Conservation (phyloP, 2,329 filamentous ascomycete genomes). For the Beauveria caledonica region DNA sequence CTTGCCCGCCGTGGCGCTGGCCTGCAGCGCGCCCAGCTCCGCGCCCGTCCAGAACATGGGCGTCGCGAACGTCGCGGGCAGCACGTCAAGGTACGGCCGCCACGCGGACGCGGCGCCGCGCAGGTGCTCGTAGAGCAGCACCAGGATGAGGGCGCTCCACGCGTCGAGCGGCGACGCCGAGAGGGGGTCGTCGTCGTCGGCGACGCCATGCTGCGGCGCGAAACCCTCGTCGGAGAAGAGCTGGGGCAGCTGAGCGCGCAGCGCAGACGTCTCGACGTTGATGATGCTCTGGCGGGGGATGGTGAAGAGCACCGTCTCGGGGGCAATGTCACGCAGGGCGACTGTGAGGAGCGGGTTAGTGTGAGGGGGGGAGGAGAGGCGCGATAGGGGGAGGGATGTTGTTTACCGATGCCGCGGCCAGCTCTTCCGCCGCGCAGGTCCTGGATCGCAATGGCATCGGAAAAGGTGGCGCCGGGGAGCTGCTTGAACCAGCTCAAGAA, state of each 20-base stretch:
- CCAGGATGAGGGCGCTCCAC: constrained; percentile 58
- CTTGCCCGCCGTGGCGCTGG: constrained; percentile 66
- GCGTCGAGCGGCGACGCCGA: constrained; percentile 35
- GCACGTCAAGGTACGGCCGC: constrained; percentile 69
- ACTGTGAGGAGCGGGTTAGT: constrained; percentile 38
- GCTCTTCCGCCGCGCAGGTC: constrained; percentile 43
- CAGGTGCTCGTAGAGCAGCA: constrained; percentile 69
- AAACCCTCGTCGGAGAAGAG: constrained; percentile 37
- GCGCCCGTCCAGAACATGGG: constrained; percentile 78
- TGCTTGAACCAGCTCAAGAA: constrained; percentile 49
- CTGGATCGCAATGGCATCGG: constrained; percentile 41
- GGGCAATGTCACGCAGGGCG: constrained; percentile 58
- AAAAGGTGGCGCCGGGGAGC: constrained; percentile 45
- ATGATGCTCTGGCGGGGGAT: constrained; percentile 68
- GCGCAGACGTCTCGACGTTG: constrained; percentile 61
- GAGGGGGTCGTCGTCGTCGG: constrained; percentile 27
- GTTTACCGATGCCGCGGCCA: constrained; percentile 46
- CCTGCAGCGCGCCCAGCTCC: constrained; percentile 67
- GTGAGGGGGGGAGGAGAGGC: not conserved
- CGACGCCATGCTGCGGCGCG: constrained; percentile 25
- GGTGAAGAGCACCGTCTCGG: constrained; percentile 72
- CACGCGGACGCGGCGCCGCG: constrained; percentile 55
- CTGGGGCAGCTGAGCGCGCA: constrained; percentile 49
- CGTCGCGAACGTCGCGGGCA: constrained; percentile 68
- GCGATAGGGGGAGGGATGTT: constrained; percentile 15